Base-by-base conservation (phyloP, 768 basidiomycete genomes). In the Boletellus sp. region DNA sequence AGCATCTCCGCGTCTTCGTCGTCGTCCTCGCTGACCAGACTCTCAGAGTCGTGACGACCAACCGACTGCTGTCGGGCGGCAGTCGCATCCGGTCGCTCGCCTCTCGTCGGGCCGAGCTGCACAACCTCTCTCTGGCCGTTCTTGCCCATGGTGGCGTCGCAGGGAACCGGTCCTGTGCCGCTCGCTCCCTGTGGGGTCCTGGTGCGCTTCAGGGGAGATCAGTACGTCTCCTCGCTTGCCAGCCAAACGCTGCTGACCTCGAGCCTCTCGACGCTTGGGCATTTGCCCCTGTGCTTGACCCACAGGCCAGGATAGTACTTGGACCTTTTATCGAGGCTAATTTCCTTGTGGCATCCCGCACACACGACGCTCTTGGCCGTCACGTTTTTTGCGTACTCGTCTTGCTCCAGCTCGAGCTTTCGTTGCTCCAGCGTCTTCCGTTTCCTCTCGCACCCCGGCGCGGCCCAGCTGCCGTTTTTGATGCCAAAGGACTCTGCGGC, bases 271-370 rank as follows among this genome's bases (percentile, higher is more conserved):
- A 67, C 52, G 23, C 43, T 17, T 22, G 52, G 56, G 34, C 70
- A 70, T 49, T 69, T 69, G 3, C 49, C 23, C 36, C 48, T 60
- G 46, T 70, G 69, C 50, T 70, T 70, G 43, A 42, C 33, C 69
- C 69, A 70, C 8, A 70, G 35, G 7, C 69, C 69, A 15, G 69
- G 67, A 36, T 70, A 72, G 53, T 72, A 72, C 22, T 52, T 45
- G 3, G 62, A 68, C 37, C 69, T 47, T 46, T 66, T 68, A 40
- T 70, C 70, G 13, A 70, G 63, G 38, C 67, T 68, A 35, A 70
- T 72, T 16, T 49, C 54, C 49, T 42, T 69, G 28, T 43, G 11
- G 28, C 70, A 70, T 26, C 61, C 70, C 10, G 32, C 39, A 37
- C 69, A 70, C 3, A 52, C 45, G 4, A 70, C 69, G 33, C 59